Conservation (phyloP, 2,329 filamentous ascomycete genomes). For the Exophiala calicioides region DNA sequence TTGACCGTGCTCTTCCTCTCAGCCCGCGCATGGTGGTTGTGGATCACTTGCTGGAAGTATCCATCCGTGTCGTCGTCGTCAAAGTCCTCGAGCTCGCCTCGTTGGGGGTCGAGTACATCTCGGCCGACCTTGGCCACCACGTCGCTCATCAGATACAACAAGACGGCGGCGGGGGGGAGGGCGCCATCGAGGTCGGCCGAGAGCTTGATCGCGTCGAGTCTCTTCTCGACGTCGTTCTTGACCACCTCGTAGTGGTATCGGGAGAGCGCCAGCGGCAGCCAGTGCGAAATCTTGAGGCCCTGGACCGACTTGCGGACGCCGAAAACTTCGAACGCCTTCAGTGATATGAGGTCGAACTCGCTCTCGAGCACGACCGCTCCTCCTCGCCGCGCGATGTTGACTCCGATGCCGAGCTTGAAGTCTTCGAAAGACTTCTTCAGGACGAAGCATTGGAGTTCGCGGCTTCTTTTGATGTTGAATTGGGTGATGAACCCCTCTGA, state of each 20-base stretch:
- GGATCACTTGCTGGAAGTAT: no score
- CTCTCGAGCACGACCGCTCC: constrained; percentile 48
- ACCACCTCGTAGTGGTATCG: constrained; percentile 48
- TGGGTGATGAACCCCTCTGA: no score
- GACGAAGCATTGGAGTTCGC: no score
- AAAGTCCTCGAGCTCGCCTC: no score
- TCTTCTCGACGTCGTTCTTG: constrained; percentile 30
- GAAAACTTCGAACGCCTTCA: constrained; percentile 42
- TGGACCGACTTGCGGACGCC: constrained; percentile 46
- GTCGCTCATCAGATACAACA: constrained; percentile 55
- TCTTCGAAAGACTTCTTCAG: no score
- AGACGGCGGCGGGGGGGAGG: constrained; percentile 37
- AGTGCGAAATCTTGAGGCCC: constrained; percentile 43
- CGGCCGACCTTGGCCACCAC: constrained; percentile 53
- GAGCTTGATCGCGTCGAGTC: constrained; percentile 35
- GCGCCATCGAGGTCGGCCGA: constrained; percentile 30
- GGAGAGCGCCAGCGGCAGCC: constrained; percentile 53
- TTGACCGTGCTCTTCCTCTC: constrained; percentile 45
- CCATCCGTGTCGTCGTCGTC: no score
- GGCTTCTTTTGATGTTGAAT: no score
- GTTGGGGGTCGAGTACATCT: no score
- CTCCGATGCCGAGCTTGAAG: no score
- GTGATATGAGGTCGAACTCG: constrained; percentile 53
- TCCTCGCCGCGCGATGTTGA: no score
- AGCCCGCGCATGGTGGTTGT: no score